Base-by-base conservation (phyloP, 208 protist genomes). In the Herpetomonas muscarum region DNA sequence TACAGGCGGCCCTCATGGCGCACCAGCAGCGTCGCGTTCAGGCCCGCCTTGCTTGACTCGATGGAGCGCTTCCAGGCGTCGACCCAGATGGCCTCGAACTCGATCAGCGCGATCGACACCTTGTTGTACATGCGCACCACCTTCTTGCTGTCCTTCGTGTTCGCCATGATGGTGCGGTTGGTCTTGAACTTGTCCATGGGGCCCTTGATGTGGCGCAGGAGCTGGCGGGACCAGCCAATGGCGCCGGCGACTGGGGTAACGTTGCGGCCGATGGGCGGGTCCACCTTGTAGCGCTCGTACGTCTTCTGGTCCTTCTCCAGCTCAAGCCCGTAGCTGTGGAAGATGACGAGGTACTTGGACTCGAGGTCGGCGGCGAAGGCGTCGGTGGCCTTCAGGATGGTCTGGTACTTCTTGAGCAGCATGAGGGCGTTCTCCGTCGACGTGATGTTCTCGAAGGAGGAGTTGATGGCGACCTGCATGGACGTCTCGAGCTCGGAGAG, bases 111-210 rank as follows among this genome's bases (percentile, higher is more conserved):
- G 31, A 93, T 70, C 10, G 92, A 93, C 3, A 97, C 89, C 63
- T 94, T 96, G 76, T 99, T 99, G 90, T 98, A 99, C 3, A 81
- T 96, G 9, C 94, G 85, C 41, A 98, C 96, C 29, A 98, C 93
- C 64, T 98, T 97, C 71, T 97, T 97, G 63, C 87, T 96, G 67
- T 98, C 96, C 73, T 97, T 97, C 24, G 85, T 86, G 74, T 95
- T 96, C 0, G 80, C 76, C 93, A 97, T 97, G 58, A 97, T 96
- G 53, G 81, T 96, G 58, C 84, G 77, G 67, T 97, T 97, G 37
- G 79, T 79, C 74, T 94, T 92, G 74, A 99, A 98, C 66, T 95
- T 92, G 51, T 96, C 78, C 96, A 99, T 98, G 9, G 97, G 97
- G 28, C 78, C 90, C 71, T 98, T 97, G 67, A 98, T 98, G 69